Percentiles rank a stretch among this genome's conserved stretches.
These are phyloP conservation scores for Cutaneotrichosporon sp. DNA, from an alignment of 1,284 basidiomycete species.

Conservation along the genomic window DNA sequence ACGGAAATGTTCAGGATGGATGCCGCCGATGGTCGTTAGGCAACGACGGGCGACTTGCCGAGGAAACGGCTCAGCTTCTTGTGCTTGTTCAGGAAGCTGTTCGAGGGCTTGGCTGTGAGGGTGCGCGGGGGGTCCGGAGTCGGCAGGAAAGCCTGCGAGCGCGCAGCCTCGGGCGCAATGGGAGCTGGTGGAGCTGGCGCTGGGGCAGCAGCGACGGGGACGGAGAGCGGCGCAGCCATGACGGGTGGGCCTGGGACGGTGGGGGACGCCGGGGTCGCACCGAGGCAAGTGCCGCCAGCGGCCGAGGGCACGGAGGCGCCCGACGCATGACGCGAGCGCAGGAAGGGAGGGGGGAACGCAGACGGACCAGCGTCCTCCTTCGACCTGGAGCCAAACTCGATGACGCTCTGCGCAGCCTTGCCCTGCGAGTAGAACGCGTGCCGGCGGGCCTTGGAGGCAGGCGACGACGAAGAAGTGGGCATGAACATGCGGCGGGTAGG, in stretches of 20 bases:
- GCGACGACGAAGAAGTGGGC: not conserved
- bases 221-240: not conserved
- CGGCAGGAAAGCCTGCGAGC: not conserved
- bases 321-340: not conserved
- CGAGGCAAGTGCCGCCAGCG: not conserved
- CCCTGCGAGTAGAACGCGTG: slow-evolving; percentile 22
- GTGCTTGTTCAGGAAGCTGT: slow-evolving; percentile 10
- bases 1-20: too few species aligned
- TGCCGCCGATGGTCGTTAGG: too few species aligned
- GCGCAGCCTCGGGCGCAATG: not conserved
- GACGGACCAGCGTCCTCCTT: not conserved
- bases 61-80: slow-evolving; percentile 13
- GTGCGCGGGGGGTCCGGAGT: not conserved
- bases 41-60: slow-evolving; percentile 3
- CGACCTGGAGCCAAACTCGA: slow-evolving; percentile 15
- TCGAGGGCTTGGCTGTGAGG: slow-evolving; percentile 3
- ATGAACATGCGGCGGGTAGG: not conserved
- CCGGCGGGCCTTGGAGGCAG: slow-evolving; percentile 3
- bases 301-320: not conserved
- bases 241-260: slow-evolving; percentile 2
- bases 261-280: not conserved
- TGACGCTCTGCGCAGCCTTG: slow-evolving; percentile 21
- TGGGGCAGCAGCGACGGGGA: not conserved
- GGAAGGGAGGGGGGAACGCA: slow-evolving; percentile 2
- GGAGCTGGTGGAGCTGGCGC: not conserved